Percentiles rank a stretch among this genome's conserved stretches.
Conservation (phyloP, 169 alveolate genomes). For the Eimeria falciformis region DNA sequence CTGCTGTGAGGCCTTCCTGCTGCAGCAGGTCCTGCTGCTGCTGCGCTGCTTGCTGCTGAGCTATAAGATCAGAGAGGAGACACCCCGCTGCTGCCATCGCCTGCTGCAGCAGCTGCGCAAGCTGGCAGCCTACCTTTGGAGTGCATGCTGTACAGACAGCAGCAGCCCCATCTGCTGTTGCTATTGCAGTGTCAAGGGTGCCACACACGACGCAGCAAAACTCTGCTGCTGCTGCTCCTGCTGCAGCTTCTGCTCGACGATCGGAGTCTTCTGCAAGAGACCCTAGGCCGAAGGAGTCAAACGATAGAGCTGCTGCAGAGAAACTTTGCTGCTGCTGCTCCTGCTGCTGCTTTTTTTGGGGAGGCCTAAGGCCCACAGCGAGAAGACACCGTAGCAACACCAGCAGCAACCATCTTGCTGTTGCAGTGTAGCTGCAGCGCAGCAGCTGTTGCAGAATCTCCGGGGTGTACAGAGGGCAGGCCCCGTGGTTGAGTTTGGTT, state of each 20-base stretch:
- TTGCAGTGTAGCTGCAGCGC: slow-evolving; percentile 55
- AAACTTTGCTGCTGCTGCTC: slow-evolving; percentile 20
- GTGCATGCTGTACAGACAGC: not conserved
- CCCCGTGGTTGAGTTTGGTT: not conserved
- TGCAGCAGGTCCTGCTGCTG: slow-evolving; percentile 57
- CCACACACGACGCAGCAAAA: not conserved
- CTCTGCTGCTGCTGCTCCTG: slow-evolving; percentile 27
- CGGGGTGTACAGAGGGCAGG: slow-evolving; percentile 60
- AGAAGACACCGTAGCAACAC: slow-evolving; percentile 70
- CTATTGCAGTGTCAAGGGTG: not conserved
- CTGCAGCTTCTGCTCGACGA: not conserved
- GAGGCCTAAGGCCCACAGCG: slow-evolving; percentile 57
- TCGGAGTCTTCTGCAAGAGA: not conserved
- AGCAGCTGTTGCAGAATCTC: slow-evolving; percentile 61
- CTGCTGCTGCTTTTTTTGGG: slow-evolving; percentile 47
- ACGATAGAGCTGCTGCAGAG: not conserved
- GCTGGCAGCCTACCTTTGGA: slow-evolving; percentile 51
- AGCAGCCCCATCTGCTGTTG: not conserved
- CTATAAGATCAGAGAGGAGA: not conserved
- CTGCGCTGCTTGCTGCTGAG: slow-evolving; percentile 71
- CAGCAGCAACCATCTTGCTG: slow-evolving; percentile 71
- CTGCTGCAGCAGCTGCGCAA: slow-evolving; percentile 67
- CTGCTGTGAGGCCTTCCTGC: slow-evolving; percentile 31
- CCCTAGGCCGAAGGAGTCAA: slow-evolving; percentile 23
- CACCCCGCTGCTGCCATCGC: slow-evolving; percentile 67